A percentile compares a stretch with the other conserved stretches of the same genome.
Conservation (phyloP, 140 eudicot genomes). For the Bidens hawaiensis region DNA sequence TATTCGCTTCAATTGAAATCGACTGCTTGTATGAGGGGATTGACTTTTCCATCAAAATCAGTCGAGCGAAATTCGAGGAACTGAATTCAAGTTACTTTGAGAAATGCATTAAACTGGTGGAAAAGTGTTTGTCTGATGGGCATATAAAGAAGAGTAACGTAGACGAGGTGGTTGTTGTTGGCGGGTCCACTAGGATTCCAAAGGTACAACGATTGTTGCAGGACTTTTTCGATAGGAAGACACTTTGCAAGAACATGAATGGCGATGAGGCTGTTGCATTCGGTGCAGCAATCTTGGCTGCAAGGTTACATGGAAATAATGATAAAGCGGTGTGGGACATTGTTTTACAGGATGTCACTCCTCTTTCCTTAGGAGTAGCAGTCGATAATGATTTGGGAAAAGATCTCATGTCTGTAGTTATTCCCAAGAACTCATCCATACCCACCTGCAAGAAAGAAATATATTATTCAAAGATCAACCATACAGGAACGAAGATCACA, state of each 20-base stretch:
- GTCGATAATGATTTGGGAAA: not conserved
- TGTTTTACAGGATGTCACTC: not conserved
- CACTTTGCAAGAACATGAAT: not conserved
- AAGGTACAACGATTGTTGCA: slow-evolving; percentile 1
- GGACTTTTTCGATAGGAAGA: not conserved
- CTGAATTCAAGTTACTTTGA: not conserved
- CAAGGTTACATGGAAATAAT: not conserved
- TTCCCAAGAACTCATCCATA: slow-evolving; percentile 11
- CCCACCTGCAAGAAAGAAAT: not conserved
- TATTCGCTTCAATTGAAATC: not conserved
- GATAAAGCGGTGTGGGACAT: not conserved
- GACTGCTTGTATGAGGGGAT: not conserved
- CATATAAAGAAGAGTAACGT: not conserved
- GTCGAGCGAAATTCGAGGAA: slow-evolving; percentile 7
- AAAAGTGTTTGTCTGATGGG: slow-evolving; percentile 7
- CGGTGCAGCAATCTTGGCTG: slow-evolving; percentile 3
- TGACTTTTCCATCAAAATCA: not conserved
- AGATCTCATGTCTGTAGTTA: not conserved
- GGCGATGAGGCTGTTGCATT: slow-evolving; percentile 3
- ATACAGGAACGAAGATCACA: not conserved
- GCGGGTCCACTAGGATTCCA: slow-evolving; percentile 3
- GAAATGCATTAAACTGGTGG: not conserved
- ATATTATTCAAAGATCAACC: not conserved
- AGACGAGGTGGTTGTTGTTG: not conserved
- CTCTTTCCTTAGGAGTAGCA: not conserved